These are phyloP conservation scores for Populus simonii DNA, from an alignment of 345 rosid genomes.

Conservation along the genomic window DNA sequence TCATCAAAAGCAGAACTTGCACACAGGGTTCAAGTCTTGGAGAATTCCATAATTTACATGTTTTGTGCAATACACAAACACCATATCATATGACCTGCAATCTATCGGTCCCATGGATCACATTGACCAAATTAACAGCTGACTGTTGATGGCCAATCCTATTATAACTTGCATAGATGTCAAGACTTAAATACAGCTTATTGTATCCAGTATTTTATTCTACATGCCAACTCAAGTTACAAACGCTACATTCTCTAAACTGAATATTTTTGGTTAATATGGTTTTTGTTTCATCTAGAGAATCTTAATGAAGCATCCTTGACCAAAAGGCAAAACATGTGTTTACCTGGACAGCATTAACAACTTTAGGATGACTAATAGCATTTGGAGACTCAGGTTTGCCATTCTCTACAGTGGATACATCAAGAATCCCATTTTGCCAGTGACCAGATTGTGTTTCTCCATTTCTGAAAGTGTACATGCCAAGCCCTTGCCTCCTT, in stretches of 20 bases:
- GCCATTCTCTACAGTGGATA: slow-evolving; percentile 19
- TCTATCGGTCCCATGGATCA: background rate
- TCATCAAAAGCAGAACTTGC: background rate
- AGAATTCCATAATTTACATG: background rate
- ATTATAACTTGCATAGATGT: background rate
- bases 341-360: slow-evolving; percentile 45
- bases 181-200: background rate
- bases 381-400: slow-evolving; percentile 23
- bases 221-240: background rate
- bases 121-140: background rate
- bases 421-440: slow-evolving; percentile 54
- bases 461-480: slow-evolving; percentile 74
- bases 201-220: background rate
- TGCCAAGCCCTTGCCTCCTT: slow-evolving; percentile 80
- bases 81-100: background rate
- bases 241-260: background rate
- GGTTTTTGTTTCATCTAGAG: background rate
- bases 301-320: background rate
- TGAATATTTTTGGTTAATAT: background rate
- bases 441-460: slow-evolving; percentile 78
- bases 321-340: background rate
- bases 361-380: slow-evolving; percentile 36
- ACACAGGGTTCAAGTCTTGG: background rate
- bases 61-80: background rate
- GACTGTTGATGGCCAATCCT: background rate